Base-by-base conservation (phyloP, 2,329 filamentous ascomycete species). In the Colletotrichum salicis region DNA sequence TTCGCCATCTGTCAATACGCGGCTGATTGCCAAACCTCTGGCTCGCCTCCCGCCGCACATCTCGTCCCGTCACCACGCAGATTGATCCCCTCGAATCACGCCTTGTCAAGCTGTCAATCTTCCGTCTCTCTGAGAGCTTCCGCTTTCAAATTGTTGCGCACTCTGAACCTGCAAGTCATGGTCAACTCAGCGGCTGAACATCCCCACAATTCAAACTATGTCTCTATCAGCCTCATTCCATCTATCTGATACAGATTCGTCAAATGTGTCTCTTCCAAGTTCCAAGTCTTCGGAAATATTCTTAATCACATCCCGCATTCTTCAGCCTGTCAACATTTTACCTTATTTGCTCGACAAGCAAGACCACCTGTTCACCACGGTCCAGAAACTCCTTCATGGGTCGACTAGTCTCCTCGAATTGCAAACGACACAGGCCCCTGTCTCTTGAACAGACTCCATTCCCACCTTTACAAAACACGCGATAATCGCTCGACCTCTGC, bases 21-120 rank as follows among this genome's bases (percentile, higher is more conserved):
- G 64, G 64, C 64, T 63, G 68, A 68, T 58, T 69, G 69, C 69
- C 69, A 69, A 59, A 68, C 65, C 45, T 68, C 41, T 71, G 58
- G 68, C 54, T 55, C 63, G 64, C 41, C 65, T 59, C 55, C 33
- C 67, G 31, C 24, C 33, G 45, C 48, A 31, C 33, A 19, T 56
- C 67, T 57, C 67, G 52, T 69, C 31, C 48, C 35, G 35, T 48
- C 51, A 56, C 59, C 54, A 52, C 59, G 41, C 69, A 56, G 41
- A 64, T 55, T 51, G 65, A 69, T 64, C 41, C 58, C 57, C 51
- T n/a, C n/a, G n/a, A 61, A 61, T 56, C 48, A 70, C 11, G 13
- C 29, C n/a, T 59, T 11, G 51, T 41, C 15, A 51, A 57, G 37
- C 51, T 64, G 27, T 31, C 12, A 41, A 58, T n/a, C 33, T 41